Base-by-base conservation (phyloP, 2,329 filamentous ascomycete genomes). In the Penicillium sp. region DNA sequence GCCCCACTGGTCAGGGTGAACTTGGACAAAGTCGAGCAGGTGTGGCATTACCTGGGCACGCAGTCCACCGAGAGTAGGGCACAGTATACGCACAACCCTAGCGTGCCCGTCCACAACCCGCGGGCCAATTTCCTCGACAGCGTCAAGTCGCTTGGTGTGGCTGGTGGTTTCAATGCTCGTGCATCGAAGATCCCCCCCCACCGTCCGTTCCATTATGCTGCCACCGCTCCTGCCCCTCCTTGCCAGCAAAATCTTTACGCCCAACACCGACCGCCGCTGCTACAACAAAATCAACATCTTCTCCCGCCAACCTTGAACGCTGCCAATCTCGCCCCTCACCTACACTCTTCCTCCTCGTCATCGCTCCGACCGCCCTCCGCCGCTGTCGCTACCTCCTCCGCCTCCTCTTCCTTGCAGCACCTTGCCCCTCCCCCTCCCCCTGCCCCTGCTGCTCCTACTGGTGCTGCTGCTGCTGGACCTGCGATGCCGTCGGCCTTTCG, bases 41-140 rank as follows among this genome's bases (percentile, higher is more conserved):
- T 97, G 19, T 98, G 93, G 92, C 86, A 92, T 79, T 98, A 97
- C 75, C 84, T 99, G 63, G 92, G 92, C 35, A 88, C 88, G 75
- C 86, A 85, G 22, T 98, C 94, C 24, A 97, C 94, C 7, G 94
- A 98, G 73, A 91, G 92, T 58, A 93, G 89, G 76, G 89, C 93
- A 28, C 92, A 96, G 75, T 99, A 95, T 78, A 96, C 93, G 4
- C 91, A 95, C 71, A 88, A 96, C 78, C 86, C 85, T 47, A 80
- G 78, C 61, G 82, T 81, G 61, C 67, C 70, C 62, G 69, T 79
- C 65, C 79, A 83, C 76, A 82, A 84, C 71, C 77, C 78, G 65
- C 75, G 78, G 64, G 78, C 80, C 63, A 82, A 82, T 76, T 84
- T 83, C 76, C 75, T 84, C 59, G 80, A 82, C 65, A 78, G 75